Evolutionary conservation across 345 rosid species (phyloP).

Genomic region (Turnera subulata): DNA sequence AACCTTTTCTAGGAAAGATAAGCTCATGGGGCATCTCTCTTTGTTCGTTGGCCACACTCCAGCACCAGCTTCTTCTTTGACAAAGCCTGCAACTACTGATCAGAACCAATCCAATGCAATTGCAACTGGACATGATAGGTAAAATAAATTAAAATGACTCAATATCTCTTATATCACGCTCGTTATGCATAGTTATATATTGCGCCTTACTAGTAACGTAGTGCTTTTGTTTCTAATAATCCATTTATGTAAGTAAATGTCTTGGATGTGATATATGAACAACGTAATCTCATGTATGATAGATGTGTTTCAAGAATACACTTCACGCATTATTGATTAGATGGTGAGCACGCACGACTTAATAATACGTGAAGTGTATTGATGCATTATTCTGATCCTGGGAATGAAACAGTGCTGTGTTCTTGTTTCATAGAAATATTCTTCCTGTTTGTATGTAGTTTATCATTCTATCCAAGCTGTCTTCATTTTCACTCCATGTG

Average conservation of each 20-base stretch:
- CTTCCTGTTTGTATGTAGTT: no score
- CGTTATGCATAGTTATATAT: background rate
- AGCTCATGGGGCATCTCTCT: slow-evolving; percentile 73
- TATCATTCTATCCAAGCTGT: no score
- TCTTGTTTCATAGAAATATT: no score
- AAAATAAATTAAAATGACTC: no score
- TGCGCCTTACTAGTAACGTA: no score
- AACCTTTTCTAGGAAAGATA: slow-evolving; percentile 79
- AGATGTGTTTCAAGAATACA: background rate
- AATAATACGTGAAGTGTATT: no score
- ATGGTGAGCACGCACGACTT: background rate
- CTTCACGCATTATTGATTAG: background rate
- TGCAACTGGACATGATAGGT: slow-evolving; percentile 17
- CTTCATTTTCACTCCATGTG: no score
- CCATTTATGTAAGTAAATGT: no score
- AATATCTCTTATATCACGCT: background rate
- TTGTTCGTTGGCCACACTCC: slow-evolving; percentile 71
- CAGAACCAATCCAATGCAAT: slow-evolving; percentile 12
- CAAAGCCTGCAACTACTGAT: slow-evolving; percentile 16
- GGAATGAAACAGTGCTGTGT: no score
- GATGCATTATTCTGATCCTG: no score
- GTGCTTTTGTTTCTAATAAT: no score
- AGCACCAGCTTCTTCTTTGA: background rate
- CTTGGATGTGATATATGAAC: no score
- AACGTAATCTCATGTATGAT: background rate